A percentile compares a stretch with the other conserved stretches of the same genome.
These are phyloP conservation scores for Suillus decipiens DNA, from an alignment of 768 basidiomycete species.

Conservation along the genomic window DNA sequence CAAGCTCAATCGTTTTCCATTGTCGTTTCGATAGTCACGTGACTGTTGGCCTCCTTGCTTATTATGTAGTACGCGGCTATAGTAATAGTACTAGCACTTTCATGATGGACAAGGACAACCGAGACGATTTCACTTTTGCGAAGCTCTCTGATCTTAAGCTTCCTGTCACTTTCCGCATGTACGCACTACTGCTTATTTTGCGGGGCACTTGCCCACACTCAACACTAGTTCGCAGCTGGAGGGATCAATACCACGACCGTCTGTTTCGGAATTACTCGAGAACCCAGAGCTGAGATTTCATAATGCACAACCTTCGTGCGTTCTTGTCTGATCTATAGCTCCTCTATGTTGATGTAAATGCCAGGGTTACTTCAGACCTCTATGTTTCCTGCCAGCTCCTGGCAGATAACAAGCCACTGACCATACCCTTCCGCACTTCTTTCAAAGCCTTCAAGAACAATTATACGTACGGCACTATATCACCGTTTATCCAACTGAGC, in stretches of 20 bases:
- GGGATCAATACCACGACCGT: conserved; percentile 69
- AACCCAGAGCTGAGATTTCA: conserved; percentile 82
- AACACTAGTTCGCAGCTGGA: conserved; percentile 75
- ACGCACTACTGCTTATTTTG: conserved; percentile 18
- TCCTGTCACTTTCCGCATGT: conserved; percentile 88
- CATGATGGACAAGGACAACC: conserved; percentile 61
- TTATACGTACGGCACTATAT: conserved; percentile 56
- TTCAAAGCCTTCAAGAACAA: conserved; percentile 89
- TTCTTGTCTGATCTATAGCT: conserved; percentile 18
- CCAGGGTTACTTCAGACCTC: conserved; percentile 86
- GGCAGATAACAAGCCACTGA: conserved; percentile 91
- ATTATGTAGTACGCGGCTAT: too few species aligned
- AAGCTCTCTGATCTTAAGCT: conserved; percentile 87
- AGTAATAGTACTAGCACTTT: not conserved
- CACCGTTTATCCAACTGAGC: not conserved
- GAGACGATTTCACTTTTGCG: conserved; percentile 92
- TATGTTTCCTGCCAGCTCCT: conserved; percentile 92
- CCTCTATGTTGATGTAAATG: conserved; percentile 30
- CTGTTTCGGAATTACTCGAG: conserved; percentile 80
- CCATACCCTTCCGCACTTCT: conserved; percentile 87
- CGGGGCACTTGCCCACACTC: not conserved
- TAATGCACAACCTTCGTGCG: conserved; percentile 77
- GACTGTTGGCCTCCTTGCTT: too few species aligned
- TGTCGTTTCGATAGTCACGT: too few species aligned
- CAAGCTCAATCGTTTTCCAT: too few species aligned